Conservation (phyloP, 2,329 filamentous ascomycete species). For the Tolypocladium capitatum region DNA sequence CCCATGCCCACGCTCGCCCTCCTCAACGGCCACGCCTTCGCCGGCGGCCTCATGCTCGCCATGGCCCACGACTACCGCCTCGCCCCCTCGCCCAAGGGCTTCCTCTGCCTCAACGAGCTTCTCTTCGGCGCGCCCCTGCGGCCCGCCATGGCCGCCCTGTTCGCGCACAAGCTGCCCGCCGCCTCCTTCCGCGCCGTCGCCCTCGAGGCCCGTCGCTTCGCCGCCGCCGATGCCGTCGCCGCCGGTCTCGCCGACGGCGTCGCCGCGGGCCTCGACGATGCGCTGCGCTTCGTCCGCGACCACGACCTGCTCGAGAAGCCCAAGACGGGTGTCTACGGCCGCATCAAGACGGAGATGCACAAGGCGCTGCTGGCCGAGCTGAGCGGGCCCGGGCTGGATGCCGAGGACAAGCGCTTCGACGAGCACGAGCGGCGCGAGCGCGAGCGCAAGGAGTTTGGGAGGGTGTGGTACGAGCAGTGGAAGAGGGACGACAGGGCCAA, state of each 20-base stretch:
- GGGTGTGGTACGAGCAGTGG: constrained; percentile 37
- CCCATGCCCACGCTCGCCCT: constrained; percentile 76
- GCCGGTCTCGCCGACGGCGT: constrained; percentile 56
- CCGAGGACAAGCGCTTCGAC: constrained; percentile 35
- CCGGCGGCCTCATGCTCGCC: constrained; percentile 67
- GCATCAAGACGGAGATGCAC: constrained; percentile 66
- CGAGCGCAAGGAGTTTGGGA: constrained; percentile 28
- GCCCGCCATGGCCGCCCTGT: constrained; percentile 61
- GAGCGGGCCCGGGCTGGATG: constrained; percentile 34
- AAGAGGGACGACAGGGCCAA: constrained; percentile 26
- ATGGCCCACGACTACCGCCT: constrained; percentile 78
- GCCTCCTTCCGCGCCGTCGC: constrained; percentile 49
- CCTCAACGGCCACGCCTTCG: constrained; percentile 69
- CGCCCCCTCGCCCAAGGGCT: constrained; percentile 58
- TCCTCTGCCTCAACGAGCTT: constrained; percentile 68
- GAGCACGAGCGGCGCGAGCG: constrained; percentile 24
- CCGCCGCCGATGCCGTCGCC: constrained; percentile 47
- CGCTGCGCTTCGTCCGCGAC: constrained; percentile 44
- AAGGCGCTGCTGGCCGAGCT: constrained; percentile 48
- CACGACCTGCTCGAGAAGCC: constrained; percentile 48
- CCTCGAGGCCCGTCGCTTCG: constrained; percentile 60
- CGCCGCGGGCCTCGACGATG: constrained; percentile 43
- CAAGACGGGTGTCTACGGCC: constrained; percentile 52
- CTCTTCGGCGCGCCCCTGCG: constrained; percentile 66
- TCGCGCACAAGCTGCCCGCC: constrained; percentile 52